Percentiles rank a stretch among this genome's conserved stretches.
phyloP scores from a whole-genome alignment of 257 asterid genomes.

The Gardenia jasminoides region DNA sequence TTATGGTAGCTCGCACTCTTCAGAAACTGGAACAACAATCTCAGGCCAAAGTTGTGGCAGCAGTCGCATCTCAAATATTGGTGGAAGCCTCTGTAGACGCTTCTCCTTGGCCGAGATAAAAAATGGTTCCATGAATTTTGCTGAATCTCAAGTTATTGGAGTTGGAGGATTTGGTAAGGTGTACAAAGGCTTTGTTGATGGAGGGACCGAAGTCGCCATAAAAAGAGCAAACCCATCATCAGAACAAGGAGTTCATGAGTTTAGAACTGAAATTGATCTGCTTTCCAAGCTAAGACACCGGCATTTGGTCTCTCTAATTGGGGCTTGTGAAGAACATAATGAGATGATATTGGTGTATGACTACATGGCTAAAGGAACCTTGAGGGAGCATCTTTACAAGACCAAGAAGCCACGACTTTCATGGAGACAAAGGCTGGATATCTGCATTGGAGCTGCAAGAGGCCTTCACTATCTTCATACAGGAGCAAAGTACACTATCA shows the following conservation, averaged over 20 bases:
- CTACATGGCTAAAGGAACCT: slow-evolving; percentile 77
- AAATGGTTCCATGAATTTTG: slow-evolving; percentile 49
- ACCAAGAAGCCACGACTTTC: slow-evolving; percentile 24
- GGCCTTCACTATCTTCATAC: slow-evolving; percentile 91
- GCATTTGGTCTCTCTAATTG: slow-evolving; percentile 73
- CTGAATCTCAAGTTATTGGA: slow-evolving; percentile 61
- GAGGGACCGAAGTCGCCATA: slow-evolving; percentile 49
- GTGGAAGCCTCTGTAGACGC: slow-evolving; percentile 54
- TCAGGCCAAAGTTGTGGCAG: slow-evolving; percentile 35
- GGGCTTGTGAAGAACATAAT: slow-evolving; percentile 69
- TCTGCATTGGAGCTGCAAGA: slow-evolving; percentile 70
- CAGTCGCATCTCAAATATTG: slow-evolving; percentile 36
- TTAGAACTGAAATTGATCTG: slow-evolving; percentile 67
- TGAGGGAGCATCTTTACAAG: slow-evolving; percentile 67
- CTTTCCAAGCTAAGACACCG: slow-evolving; percentile 74
- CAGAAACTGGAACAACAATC: slow-evolving; percentile 23
- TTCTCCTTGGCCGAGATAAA: slow-evolving; percentile 61
- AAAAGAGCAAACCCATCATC: slow-evolving; percentile 66
- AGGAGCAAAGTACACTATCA: slow-evolving; percentile 68
- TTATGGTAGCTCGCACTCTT: slow-evolving; percentile 37
- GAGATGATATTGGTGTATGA: slow-evolving; percentile 85
- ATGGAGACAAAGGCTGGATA: slow-evolving; percentile 65
- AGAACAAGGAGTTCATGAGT: slow-evolving; percentile 69
- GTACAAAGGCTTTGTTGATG: slow-evolving; percentile 56
- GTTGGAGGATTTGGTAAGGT: slow-evolving; percentile 92